Evolutionary conservation across 2,329 filamentous ascomycete species (phyloP).

Genomic region (Fonsecaea pedrosoi): DNA sequence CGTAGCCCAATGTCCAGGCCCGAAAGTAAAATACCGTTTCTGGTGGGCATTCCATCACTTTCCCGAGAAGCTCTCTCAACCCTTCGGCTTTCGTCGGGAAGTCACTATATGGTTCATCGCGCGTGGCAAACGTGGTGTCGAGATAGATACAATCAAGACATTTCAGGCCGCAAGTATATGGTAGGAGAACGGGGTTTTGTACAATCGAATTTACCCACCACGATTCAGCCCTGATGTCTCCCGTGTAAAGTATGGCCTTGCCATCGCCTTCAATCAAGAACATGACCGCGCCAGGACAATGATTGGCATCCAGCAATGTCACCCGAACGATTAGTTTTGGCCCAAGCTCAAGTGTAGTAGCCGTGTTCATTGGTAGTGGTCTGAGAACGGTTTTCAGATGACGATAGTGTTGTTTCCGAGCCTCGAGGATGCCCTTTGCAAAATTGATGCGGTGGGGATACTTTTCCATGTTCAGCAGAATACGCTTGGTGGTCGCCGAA

Average conservation of each 20-base stretch:
- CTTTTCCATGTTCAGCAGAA: constrained; percentile 80
- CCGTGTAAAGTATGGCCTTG: constrained; percentile 83
- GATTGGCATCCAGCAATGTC: constrained; percentile 88
- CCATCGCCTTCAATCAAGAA: constrained; percentile 80
- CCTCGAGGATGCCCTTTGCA: constrained; percentile 76
- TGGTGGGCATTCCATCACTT: constrained; percentile 70
- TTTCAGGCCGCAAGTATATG: constrained; percentile 72
- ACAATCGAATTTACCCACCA: constrained; percentile 82
- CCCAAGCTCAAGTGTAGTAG: constrained; percentile 75
- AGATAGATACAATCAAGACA: constrained; percentile 82
- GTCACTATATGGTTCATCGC: constrained; percentile 54
- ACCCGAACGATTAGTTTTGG: constrained; percentile 74
- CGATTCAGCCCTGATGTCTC: constrained; percentile 80
- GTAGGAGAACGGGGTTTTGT: constrained; percentile 74
- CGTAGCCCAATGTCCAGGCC: constrained; percentile 91
- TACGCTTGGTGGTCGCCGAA: constrained; percentile 78
- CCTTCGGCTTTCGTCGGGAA: constrained; percentile 76
- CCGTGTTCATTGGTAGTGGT: constrained; percentile 80
- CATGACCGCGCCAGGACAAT: constrained; percentile 90
- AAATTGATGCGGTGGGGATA: constrained; percentile 83
- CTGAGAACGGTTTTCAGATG: constrained; percentile 77
- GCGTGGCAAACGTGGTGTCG: constrained; percentile 78
- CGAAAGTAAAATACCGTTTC: constrained; percentile 84
- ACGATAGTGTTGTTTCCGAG: constrained; percentile 74
- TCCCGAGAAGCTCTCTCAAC: constrained; percentile 72